Base-by-base conservation (phyloP, 257 asterid genomes). In the Gardenia jasminoides region DNA sequence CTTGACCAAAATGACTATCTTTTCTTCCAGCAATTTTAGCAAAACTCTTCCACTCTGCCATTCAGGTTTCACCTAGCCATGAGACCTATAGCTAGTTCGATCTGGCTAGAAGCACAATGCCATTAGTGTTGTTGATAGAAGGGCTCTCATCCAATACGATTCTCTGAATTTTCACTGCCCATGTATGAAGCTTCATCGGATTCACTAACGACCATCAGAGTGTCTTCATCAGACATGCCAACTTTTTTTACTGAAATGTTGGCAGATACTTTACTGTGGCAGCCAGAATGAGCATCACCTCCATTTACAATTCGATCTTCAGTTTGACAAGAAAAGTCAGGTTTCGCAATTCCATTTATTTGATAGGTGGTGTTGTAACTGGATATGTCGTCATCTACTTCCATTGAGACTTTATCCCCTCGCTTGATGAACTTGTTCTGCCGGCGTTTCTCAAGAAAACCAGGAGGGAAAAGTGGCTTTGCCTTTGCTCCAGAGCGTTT, bases 401-500 rank as follows among this genome's bases (percentile, higher is more conserved):
- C 83, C 17, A 58, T 66, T 7, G 84, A 76, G 74, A 22, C 79
- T 83, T 68, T 74, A 62, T 59, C 70, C 48, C 70, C 83, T 41
- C 67, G 80, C 85, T 81, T 81, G 22, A 36, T 70, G 61, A 44
- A 44, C 80, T 70, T 86, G 68, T 65, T 85, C 54, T 79, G 80
- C 36, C 82, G 85, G n/a, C 76, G 86, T 78, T 88, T 93, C 58
- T 80, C 90, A 52, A 90, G 96, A 85, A 91, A 93, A 22, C 98
- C 98, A 39, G 87, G 89, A 77, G 82, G 56, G 48, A 93, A 82
- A 62, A 86, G 81, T 26, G 97, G 98, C 85, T 87, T 91, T 3
- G 46, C 78, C 85, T 88, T 89, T n/a, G 74, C 76, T 31, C 81
- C 70, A 43, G 88, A 58, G 46, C 24, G 46, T 62, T 22, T 79